A percentile compares a stretch with the other conserved stretches of the same genome.
phyloP scores from a whole-genome alignment of 495 filamentous ascomycete genomes.

The Aspergillus egyptiacus region DNA sequence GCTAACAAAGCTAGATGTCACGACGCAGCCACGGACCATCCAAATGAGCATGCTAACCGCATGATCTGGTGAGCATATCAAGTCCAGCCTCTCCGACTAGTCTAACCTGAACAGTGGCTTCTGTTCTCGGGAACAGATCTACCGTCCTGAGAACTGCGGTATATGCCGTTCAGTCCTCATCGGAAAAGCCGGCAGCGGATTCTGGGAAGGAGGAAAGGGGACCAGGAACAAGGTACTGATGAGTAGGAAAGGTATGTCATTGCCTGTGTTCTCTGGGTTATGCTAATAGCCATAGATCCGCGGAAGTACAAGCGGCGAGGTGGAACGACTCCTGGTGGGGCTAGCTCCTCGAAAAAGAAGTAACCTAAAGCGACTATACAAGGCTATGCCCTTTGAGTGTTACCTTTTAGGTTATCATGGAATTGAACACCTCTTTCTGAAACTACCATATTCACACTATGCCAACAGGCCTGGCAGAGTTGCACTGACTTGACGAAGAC shows the following conservation, averaged over 20 bases:
- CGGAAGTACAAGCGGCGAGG: constrained; percentile 59
- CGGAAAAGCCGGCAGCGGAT: constrained; percentile 66
- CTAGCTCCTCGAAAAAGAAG: constrained; percentile 29
- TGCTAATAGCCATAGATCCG: constrained; percentile 44
- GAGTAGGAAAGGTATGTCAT: constrained; percentile 55
- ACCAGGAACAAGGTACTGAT: constrained; percentile 64
- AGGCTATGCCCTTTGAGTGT: too few species aligned
- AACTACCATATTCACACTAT: too few species aligned
- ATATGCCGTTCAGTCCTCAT: constrained; percentile 70
- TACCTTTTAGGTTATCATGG: too few species aligned
- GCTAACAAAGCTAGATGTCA: too few species aligned
- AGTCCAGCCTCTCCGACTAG: neutral
- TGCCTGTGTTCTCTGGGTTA: neutral
- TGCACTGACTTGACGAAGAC: too few species aligned
- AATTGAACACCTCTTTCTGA: too few species aligned
- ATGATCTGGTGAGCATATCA: constrained; percentile 65
- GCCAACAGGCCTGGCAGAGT: too few species aligned
- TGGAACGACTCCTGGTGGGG: constrained; percentile 27
- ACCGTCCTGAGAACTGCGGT: constrained; percentile 69
- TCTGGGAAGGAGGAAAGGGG: constrained; percentile 90
- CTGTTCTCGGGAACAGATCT: constrained; percentile 80
- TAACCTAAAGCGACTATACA: neutral
- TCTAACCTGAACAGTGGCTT: constrained; percentile 45
- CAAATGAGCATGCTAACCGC: constrained; percentile 75
- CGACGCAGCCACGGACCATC: constrained; percentile 64